Evolutionary conservation across 805 yeast genomes (phyloP), one percentile per base, ranked within the genome.

Genomic region (Yarrowia bubula): DNA sequence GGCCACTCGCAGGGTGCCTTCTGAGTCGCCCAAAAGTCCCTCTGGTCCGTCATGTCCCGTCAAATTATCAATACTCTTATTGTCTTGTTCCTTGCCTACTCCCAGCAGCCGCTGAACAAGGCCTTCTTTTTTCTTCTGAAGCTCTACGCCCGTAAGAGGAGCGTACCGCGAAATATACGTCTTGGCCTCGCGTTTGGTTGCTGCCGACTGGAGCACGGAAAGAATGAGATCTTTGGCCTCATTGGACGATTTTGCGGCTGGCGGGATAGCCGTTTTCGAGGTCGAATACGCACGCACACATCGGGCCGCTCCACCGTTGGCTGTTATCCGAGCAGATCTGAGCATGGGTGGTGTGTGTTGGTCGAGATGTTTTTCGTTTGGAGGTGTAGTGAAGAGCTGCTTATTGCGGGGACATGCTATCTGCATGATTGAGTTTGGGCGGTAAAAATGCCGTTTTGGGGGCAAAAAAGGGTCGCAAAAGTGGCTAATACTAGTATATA

Each of bases 121-220:
- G 68, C 61, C 76, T 71, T 37, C 77, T 70, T 66, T 77, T 75
- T 33, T 76, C 69, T 67, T 67, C 64, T 75, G 81, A 11, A 55
- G 68, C 47, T 68, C 71, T 38, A 32, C 39, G 14, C 65, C 66
- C 18, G 55, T 67, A 43, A 60, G 11, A 66, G 68, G 41, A 53
- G 66, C 76, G 72, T 92, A 93, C 72, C 87, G 89, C 39, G 84
- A 79, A 53, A 93, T 76, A 72, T 92, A 93, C 68, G 87, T 88
- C 68, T 84, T 82, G 5, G 97, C 96, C 72, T 93, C 98, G 67
- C 99, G 80, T 74, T 91, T 92, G 0, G 98, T 93, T 6, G 98
- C 96, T 4, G 98, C 90, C 1, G 97, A 87, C 71, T 87, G 87
- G 66, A 93, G 79, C 28, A 93, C 92, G 1, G 97, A 86, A 15